Conservation (phyloP, 2,329 filamentous ascomycete genomes). For the Chaetomiaceae sp. region DNA sequence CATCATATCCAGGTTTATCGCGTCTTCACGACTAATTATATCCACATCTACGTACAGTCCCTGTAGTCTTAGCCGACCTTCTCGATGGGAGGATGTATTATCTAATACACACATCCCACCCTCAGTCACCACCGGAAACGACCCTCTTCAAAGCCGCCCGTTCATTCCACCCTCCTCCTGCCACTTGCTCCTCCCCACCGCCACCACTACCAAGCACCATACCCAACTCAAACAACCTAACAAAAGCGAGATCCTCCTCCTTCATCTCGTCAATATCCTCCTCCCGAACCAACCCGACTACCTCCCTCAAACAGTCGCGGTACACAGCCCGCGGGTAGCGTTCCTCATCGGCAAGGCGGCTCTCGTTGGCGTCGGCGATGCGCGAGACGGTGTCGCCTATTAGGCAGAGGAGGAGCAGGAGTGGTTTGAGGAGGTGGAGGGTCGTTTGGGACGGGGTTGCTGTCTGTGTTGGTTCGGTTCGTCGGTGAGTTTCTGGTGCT, state of each 20-base stretch:
- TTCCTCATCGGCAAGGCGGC: conserved; percentile 17
- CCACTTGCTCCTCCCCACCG: background rate
- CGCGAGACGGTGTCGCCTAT: conserved; percentile 29
- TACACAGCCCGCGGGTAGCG: conserved; percentile 28
- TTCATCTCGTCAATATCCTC: conserved; percentile 17
- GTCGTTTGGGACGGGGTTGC: background rate
- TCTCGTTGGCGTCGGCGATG: conserved; percentile 27
- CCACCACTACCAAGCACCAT: background rate
- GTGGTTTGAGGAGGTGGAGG: conserved; percentile 12
- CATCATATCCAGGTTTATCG: too few relatives aligned
- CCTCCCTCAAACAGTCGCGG: conserved; percentile 23
- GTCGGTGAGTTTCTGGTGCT: too few relatives aligned
- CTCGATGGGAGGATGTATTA: too few relatives aligned
- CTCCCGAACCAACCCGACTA: background rate
- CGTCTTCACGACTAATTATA: too few relatives aligned
- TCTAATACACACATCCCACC: background rate
- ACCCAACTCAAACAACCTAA: conserved; percentile 19
- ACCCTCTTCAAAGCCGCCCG: conserved; percentile 7
- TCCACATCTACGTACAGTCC: too few relatives aligned
- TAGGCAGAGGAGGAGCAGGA: conserved; percentile 30
- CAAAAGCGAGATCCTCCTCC: conserved; percentile 25
- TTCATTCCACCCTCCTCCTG: conserved; percentile 10
- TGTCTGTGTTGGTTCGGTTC: background rate
- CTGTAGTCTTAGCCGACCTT: background rate
- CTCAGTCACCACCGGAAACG: background rate